Base-by-base conservation (phyloP, 768 basidiomycete species). In the Lepiota subincarnata region DNA sequence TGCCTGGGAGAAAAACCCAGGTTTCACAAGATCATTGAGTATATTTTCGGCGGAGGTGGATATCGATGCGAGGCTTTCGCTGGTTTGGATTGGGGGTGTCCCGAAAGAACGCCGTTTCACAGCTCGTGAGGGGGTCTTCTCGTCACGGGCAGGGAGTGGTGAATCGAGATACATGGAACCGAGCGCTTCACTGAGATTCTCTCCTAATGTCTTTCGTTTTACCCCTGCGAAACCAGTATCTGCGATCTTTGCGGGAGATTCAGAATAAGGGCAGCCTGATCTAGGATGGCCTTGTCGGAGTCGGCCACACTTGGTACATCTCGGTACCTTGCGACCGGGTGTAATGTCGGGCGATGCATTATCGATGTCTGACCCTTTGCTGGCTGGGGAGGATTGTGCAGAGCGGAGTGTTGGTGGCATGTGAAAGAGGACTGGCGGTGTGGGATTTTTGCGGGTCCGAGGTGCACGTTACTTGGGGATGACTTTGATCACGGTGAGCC, bases 281-380 rank as follows among this genome's bases (percentile, higher is more conserved):
- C 83, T 80, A 14, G 84, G 84, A 61, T 86, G 84, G 0, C 83
- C 83, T 20, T 69, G 72, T 49, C 74, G 71, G 0, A 81, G 80
- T 19, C 75, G 76, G 49, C 72, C 70, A 64, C 84, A 86, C 59
- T 78, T 79, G 40, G 67, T 73, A 65, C 83, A 86, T 43, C 68
- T 74, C 34, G 77, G 84, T 1, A 63, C 60, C 48, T 82, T 83
- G 39, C 81, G 80, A 4, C 79, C 70, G 10, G 78, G 69, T 14
- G 68, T 66, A 35, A 63, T 63, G 6, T 60, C 48, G 19, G 56
- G 55, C 16, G 55, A 51, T 26, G 34, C 10, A 57, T 44, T 48
- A 26, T 40, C 16, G 14, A 48, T 22, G 34, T 38, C 14, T 28
- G 46, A 48, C 42, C 49, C 28, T 39, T 53, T 57, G 49, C 55